Evolutionary conservation across 2,329 filamentous ascomycete genomes (phyloP), one percentile per base, ranked within the genome.

Genomic region (Dactylellina cionopaga): DNA sequence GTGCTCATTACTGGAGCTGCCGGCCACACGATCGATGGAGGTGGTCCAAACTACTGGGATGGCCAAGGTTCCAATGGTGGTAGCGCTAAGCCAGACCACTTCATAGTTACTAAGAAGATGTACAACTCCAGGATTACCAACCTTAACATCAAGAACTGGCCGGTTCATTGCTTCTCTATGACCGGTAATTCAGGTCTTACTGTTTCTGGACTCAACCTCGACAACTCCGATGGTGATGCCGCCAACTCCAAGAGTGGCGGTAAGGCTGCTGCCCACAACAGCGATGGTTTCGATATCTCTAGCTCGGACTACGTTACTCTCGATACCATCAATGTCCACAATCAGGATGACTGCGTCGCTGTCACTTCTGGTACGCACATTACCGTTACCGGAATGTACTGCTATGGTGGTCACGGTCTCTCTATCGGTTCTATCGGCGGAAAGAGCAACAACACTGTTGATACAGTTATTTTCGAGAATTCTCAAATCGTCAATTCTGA

Each of bases 341-440:
- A 88, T 80, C 86, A 88, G 79, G 86, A 88, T 69, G 86, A 88
- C 76, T 88, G 86, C 75, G 80, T 88, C 9, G 86, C 86, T 27
- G 78, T 86, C 72, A 88, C 86, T 80, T 86, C 84, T 2, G 84
- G 83, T 1, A 81, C 79, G 33, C 75, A 83, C 75, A 84, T 85
- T 74, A 81, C 80, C 52, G 84, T 85, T 77, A 81, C 79, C 17
- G 79, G 78, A 46, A 80, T 82, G 9, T 77, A 79, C 76, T 85
- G 83, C 80, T 81, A 78, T 19, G 81, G 82, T 39, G 82, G 82
- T 1, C 82, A 83, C 71, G 82, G 82, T 35, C 78, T 83, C 4
- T 82, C 81, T n/a, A 83, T 82, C 49, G 82, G 82, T 31, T 81
- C 80, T 13, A 81, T 83, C 7, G 84, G 82, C 37, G 83, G 83